Base-by-base conservation (phyloP, 257 asterid species). In the Orobanche coerulescens region DNA sequence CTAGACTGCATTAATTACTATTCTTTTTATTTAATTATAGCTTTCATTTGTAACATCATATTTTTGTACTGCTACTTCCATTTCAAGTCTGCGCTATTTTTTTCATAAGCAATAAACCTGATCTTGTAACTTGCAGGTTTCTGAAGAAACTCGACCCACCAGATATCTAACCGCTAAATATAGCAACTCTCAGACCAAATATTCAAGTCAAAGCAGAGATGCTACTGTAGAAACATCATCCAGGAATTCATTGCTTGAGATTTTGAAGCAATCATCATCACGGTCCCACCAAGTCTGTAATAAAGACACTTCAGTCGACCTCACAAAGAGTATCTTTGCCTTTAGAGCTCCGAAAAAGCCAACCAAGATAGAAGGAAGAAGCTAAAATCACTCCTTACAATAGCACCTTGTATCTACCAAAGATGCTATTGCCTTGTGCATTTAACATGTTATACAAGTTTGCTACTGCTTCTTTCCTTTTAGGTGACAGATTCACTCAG, bases 271-370 rank as follows among this genome's bases (percentile, higher is more conserved):
- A 70, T 76, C 93, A 7, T 78, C 93, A 15, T 57, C 67, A 3
- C 67, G 62, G 43, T 48, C 85, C 28, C 48, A 62, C 36, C 42
- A 62, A 26, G 70, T 46, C 11, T 66, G 68, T 50, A 72, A 72
- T 62, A 73, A 65, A 24, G 81, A 75, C 31, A 72, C 65, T 18
- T 28, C 65, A 19, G 69, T 81, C 18, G 90, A 81, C 61, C 78
- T 92, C 53, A 65, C 85, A 9, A 77, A 70, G 72, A 56, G 80
- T 61, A 76, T 82, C 11, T 79, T 86, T 64, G 59, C 79, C 58
- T 87, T 81, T 58, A 81, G 74, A 74, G 81, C 56, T 73, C 82
- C 94, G 14, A 84, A 82, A 73, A 78, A 76, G 71, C 65, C 76
- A 31, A 42, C 68, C 24, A 78, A 76, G 76, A 53, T 78, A 1